Evolutionary conservation across 1,284 basidiomycete species (phyloP), one percentile per base, ranked within the genome.

Genomic region (Waitea zeae): DNA sequence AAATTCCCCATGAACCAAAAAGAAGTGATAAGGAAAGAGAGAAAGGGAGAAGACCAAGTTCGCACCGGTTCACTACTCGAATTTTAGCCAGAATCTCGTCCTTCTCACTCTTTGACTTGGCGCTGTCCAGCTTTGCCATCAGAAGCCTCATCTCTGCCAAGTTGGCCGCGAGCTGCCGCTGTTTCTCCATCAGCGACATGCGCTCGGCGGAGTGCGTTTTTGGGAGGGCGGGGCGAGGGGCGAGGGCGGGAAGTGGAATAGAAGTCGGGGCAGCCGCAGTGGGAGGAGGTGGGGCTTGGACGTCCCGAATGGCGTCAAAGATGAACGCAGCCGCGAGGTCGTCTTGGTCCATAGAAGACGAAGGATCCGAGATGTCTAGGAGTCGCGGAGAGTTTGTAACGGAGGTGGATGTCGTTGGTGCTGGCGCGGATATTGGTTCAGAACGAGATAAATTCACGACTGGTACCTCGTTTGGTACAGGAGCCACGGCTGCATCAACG

Each of bases 251-350:
- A 4, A 15, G 24, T 3, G 26, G 18, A 28, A 18, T 18, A 28
- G 7, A n/a, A 4, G 15, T n/a, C 11, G 27, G 19, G 15, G 22
- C 26, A 14, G 22, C 11, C 9, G 14, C 15, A 9, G 34, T 29
- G 7, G 24, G 18, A 7, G 30, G 14, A 7, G 14, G 7, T 31
- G 34, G 34, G 7, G 22, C 13, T 17, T 20, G 17, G 30, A 51
- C 46, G 3, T 57, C 57, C 15, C 30, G 18, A 14, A 42, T 37
- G 19, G 41, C 33, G 12, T 42, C 38, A 5, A 36, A 28, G 27
- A 44, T 45, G 31, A 45, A 45, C 22, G 36, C 36, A 13, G 26
- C 35, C 6, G 44, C 43, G 14, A 45, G 34, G 12, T 40, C 39
- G 12, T 44, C 37, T n/a, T n/a, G n/a, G n/a, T n/a, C n/a, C n/a